Base-by-base conservation (phyloP, 768 basidiomycete genomes). In the Obba rivulosa region DNA sequence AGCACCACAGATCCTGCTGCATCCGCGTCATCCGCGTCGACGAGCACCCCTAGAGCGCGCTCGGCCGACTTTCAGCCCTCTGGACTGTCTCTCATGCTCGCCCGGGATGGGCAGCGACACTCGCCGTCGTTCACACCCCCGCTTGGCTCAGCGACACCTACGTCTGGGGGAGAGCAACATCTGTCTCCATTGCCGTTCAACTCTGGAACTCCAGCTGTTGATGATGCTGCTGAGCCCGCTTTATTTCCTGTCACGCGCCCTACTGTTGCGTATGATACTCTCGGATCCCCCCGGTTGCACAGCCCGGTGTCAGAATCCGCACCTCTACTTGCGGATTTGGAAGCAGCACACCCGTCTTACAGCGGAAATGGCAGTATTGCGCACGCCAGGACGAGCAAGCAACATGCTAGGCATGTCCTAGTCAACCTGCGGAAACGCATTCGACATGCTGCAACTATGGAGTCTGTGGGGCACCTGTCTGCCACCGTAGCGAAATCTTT, bases 401-500 rank as follows among this genome's bases (percentile, higher is more conserved):
- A 42, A 11, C 17, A 34, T 11, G 34, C 49, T n/a, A 34, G 50
- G 4, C 43, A 46, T 21, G 7, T 49, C 31, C 8, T 51, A 11
- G 37, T 28, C 40, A 45, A 51, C 16, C 28, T 31, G 13, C 28
- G 23, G 20, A 17, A 46, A 8, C 43, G 17, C 17, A 20, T n/a
- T 11, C 28, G 25, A 41, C 49, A 24, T 22, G 8, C 8, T 11
- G 17, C n/a, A n/a, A 28, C 14, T 36, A 4, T 34, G 31, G 17
- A 22, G 35, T 25, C 37, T 9, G 37, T 34, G 23, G 20, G 24
- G 34, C 36, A 46, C 40, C 16, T 54, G 2, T 23, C 52, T 11
- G 54, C 47, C 41, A 64, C 63, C 16, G 72, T 69, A 0, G 51
- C 77, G 4, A 66, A 61, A 42, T 73, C 81, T 0, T 57, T 94